Conservation (phyloP, 805 yeast genomes). For the Tetrapisispora iriomotensis region DNA sequence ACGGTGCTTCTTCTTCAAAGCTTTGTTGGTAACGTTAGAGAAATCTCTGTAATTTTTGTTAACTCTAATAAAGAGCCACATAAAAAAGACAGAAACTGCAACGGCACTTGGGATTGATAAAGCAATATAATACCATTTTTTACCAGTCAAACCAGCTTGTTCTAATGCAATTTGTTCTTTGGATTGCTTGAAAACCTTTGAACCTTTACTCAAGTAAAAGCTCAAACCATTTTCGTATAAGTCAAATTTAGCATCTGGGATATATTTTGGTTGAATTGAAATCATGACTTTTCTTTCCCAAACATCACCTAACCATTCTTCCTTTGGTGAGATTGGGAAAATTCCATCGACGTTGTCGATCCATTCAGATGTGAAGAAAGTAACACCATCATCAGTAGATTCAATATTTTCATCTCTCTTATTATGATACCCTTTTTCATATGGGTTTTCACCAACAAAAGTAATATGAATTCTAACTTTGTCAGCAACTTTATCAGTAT, state of each 20-base stretch:
- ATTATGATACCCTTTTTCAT: slow-evolving; percentile 49
- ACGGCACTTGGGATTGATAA: slow-evolving; percentile 62
- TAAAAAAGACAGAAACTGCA: slow-evolving; percentile 44
- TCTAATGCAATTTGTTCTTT: slow-evolving; percentile 35
- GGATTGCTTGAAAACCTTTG: slow-evolving; percentile 34
- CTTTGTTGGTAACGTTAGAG: slow-evolving; percentile 32
- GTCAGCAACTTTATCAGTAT: slow-evolving; percentile 36
- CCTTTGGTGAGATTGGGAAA: slow-evolving; percentile 49
- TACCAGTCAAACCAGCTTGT: slow-evolving; percentile 38
- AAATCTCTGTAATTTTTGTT: slow-evolving; percentile 51
- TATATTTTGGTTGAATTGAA: slow-evolving; percentile 63
- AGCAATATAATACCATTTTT: slow-evolving; percentile 51
- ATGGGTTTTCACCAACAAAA: slow-evolving; percentile 45
- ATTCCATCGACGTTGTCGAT: slow-evolving; percentile 50
- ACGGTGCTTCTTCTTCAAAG: slow-evolving; percentile 30
- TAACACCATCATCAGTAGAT: slow-evolving; percentile 8
- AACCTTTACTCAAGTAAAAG: slow-evolving; percentile 33
- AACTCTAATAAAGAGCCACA: slow-evolving; percentile 53
- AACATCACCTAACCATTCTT: slow-evolving; percentile 53
- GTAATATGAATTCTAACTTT: slow-evolving; percentile 61
- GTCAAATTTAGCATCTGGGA: slow-evolving; percentile 57
- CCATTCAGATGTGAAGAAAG: slow-evolving; percentile 72
- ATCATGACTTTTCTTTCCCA: slow-evolving; percentile 48
- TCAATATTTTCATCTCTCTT: slow-evolving; percentile 31
- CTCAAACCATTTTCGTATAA: slow-evolving; percentile 42